Base-by-base conservation (phyloP, 805 yeast genomes). In the Priceomyces carsonii region DNA sequence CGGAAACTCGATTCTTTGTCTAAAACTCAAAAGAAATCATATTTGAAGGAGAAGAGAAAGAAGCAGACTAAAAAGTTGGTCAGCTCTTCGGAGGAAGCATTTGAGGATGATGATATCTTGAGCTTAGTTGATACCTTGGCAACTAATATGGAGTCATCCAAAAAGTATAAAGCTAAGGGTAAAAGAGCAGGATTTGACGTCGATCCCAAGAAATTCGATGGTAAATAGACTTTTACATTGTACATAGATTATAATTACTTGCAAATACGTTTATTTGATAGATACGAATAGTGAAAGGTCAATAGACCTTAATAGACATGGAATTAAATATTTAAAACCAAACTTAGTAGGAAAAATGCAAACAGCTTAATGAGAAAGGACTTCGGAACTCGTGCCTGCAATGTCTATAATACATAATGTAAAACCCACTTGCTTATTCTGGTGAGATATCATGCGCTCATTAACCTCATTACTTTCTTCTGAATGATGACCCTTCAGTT, bases 401-500 rank as follows among this genome's bases (percentile, higher is more conserved):
- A 29, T 12, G 25, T 17, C 22, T 31, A 31, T 31, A 23, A 31
- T 31, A 31, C 18, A 22, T 14, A 31, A 16, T 23, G 23, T 6
- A 10, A 16, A 16, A 7, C 32, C 34, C 26, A 31, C 8, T 31
- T 14, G 34, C 17, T 16, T 21, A 6, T 6, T 15, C 27, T 31
- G 26, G 34, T 31, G 17, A 22, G 34, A 23, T 10, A 9, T 18
- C 27, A 31, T 21, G 24, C 33, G 19, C 33, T 29, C 22, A 29
- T 29, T 26, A 29, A 19, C 22, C 13, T 29, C 22, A 17, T 54
- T 57, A 63, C 61, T 63, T 63, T 53, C 55, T 61, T 60, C 69
- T 63, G 61, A 61, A 61, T 37, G 69, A 63, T 39, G 59, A 57
- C 35, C 69, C 69, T 59, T 63, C 69, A 43, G 66, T 57, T 57